Conservation (phyloP, 2,329 filamentous ascomycete genomes). For the Penicillium sp. region DNA sequence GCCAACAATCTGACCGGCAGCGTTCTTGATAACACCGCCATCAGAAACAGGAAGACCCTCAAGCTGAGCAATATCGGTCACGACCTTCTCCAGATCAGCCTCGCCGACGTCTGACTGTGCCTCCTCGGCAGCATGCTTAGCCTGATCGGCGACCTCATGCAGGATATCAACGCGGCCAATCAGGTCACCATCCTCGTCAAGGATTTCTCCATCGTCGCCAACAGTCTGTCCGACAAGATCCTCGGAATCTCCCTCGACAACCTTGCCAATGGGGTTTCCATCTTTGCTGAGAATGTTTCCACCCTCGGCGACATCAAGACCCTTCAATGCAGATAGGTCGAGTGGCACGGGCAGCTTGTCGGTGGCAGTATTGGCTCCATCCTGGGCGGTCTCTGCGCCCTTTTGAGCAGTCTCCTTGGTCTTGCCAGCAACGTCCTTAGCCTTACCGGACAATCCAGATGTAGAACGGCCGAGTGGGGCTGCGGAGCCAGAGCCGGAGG, state of each 20-base stretch:
- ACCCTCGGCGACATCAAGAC: slow-evolving; percentile 38
- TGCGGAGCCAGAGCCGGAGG: slow-evolving; percentile 26
- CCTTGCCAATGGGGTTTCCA: slow-evolving; percentile 38
- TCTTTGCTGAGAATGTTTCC: slow-evolving; percentile 39
- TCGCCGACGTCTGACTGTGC: slow-evolving; percentile 15
- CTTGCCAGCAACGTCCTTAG: slow-evolving; percentile 18
- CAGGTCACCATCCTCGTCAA: slow-evolving; percentile 35
- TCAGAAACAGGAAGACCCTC: slow-evolving; percentile 49
- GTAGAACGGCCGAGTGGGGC: slow-evolving; percentile 15
- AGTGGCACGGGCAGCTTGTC: slow-evolving; percentile 24
- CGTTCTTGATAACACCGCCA: slow-evolving; percentile 54
- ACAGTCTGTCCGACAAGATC: slow-evolving; percentile 44
- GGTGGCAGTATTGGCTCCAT: not conserved
- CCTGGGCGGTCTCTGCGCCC: slow-evolving; percentile 8
- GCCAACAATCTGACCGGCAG: slow-evolving; percentile 40
- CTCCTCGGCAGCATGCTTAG: slow-evolving; percentile 19
- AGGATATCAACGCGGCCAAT: slow-evolving; percentile 41
- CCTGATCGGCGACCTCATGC: slow-evolving; percentile 26
- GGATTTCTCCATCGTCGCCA: slow-evolving; percentile 38
- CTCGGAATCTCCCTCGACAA: slow-evolving; percentile 43
- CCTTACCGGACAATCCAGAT: slow-evolving; percentile 20
- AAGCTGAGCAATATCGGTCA: slow-evolving; percentile 37
- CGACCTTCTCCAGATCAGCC: slow-evolving; percentile 29
- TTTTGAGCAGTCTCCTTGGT: slow-evolving; percentile 18
- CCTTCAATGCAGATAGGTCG: slow-evolving; percentile 40